Base-by-base conservation (phyloP, 1,284 basidiomycete species). In the Leccinum ponderosum region DNA sequence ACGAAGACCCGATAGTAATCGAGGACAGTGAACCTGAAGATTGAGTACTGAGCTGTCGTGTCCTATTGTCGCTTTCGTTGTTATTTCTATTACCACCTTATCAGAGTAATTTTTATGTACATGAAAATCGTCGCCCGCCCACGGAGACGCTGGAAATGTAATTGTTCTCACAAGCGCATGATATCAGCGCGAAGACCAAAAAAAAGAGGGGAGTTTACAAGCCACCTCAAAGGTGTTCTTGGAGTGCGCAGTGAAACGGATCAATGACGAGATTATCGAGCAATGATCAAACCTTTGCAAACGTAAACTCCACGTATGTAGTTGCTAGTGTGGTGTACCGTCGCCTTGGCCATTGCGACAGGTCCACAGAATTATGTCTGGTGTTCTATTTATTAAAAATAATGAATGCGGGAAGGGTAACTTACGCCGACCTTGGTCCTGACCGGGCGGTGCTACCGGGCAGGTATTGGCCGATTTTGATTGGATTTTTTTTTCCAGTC, bases 341-440 rank as follows among this genome's bases (percentile, higher is more conserved):
- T 86, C 12, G 89, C 89, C 62, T 89, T 90, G 35, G 90, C 91
- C 57, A 95, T 81, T 35, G 73, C 80, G 62, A 81, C 82, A 35
- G 91, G 90, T 62, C 93, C 93, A 69, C 93, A 94, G 80, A 93
- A 94, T 77, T 93, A 94, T 17, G 91, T 91, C 88, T 90, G 67
- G n/a, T 57, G 55, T 60, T 53, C 29, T 48, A 33, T 62, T 68
- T 22, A 62, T 56, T 55, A 20, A 22, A 55, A 14, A 25, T 17
- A 11, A 17, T 6, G 12, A 27, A 51, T 22, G 15, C 12, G n/a
- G 25, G 55, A 80, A 35, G 35, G 35, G 35, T 35, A 14, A 14
- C 87, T 73, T 73, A 93, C 90, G 47, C 86, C 91, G 64, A 95
- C 89, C 73, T 84, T 91, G 51, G 90, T 93, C 77, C 86, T 91